Base-by-base conservation (phyloP, 2,329 filamentous ascomycete genomes). In the Beauveria australis region DNA sequence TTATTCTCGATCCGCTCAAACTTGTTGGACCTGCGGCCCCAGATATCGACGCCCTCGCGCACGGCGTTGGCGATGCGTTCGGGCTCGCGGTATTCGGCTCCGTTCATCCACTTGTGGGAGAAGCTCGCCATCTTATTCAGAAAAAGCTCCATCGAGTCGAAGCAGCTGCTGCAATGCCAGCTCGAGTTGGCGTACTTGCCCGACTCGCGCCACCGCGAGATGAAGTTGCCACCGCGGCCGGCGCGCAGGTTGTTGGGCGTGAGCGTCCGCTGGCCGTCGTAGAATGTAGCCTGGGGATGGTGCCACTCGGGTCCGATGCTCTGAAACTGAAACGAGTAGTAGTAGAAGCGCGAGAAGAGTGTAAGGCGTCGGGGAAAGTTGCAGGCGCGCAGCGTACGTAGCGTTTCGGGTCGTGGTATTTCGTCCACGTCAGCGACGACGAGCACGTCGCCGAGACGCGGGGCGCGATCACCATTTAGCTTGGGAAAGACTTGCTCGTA, bases 91-190 rank as follows among this genome's bases (percentile, higher is more conserved):
- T 77, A 84, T 61, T 73, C 67, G 14, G 77, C 73, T 22, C 73
- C 74, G 63, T 86, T 84, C 73, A 79, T 78, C 69, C 74, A 77
- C 12, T 70, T 71, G 67, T 86, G 83, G 26, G 80, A 83, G 69
- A 84, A 85, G 61, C 77, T 79, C 10, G 75, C 72, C 73, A 86
- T 78, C 69, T 85, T 86, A 64, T 76, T 78, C 53, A 81, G 71
- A 65, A 85, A 74, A 68, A 84, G 78, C 3, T 74, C 74, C 19
- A 86, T 70, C 0, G 81, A 85, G 22, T 75, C 72, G 67, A 85
- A 85, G 72, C 84, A 87, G 60, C 76, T 81, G 56, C 80, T 84
- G 74, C 84, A 87, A 69, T 87, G 83, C 84, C 84, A 87, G 0
- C 74, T 79, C 1, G 82, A 79, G 65, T 82, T 78, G 66, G 40